phyloP scores from a whole-genome alignment of 75 land plant genomes.

The Picea glauca region DNA sequence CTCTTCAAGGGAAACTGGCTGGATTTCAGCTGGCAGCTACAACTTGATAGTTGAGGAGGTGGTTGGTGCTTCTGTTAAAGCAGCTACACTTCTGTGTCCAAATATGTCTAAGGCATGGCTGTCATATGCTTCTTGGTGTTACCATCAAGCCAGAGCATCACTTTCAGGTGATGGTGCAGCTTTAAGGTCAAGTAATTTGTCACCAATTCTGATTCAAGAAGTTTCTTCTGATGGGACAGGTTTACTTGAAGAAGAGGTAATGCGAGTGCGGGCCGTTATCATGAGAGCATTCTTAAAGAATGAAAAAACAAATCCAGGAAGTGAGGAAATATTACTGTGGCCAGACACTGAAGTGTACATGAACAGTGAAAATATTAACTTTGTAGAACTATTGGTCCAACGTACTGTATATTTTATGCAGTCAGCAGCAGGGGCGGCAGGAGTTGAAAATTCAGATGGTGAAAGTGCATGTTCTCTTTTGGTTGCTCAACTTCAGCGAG shows the following conservation, averaged over 20 bases:
- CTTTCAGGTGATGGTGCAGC: slow-evolving; percentile 21
- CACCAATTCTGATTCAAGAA: slow-evolving; percentile 52
- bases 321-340: background rate
- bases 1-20: slow-evolving; percentile 1
- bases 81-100: slow-evolving; percentile 66
- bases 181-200: slow-evolving; percentile 35
- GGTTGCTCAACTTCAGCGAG: slow-evolving; percentile 57
- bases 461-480: slow-evolving; percentile 53
- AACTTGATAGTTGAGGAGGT: slow-evolving; percentile 49
- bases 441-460: slow-evolving; percentile 52
- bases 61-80: slow-evolving; percentile 60
- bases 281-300: slow-evolving; percentile 18
- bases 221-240: slow-evolving; percentile 25
- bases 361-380: background rate
- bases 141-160: slow-evolving; percentile 46
- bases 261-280: slow-evolving; percentile 35
- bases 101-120: slow-evolving; percentile 91
- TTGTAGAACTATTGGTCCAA: slow-evolving; percentile 40
- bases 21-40: slow-evolving; percentile 10
- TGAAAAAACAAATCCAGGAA: background rate
- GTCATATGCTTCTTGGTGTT: slow-evolving; percentile 96
- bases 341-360: slow-evolving; percentile 13
- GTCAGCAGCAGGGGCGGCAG: slow-evolving; percentile 68
- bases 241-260: slow-evolving; percentile 64
- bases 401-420: slow-evolving; percentile 50